A percentile compares a stretch with the other conserved stretches of the same genome.
phyloP scores from a whole-genome alignment of 768 basidiomycete genomes.

The Leccinum uliginosum region DNA sequence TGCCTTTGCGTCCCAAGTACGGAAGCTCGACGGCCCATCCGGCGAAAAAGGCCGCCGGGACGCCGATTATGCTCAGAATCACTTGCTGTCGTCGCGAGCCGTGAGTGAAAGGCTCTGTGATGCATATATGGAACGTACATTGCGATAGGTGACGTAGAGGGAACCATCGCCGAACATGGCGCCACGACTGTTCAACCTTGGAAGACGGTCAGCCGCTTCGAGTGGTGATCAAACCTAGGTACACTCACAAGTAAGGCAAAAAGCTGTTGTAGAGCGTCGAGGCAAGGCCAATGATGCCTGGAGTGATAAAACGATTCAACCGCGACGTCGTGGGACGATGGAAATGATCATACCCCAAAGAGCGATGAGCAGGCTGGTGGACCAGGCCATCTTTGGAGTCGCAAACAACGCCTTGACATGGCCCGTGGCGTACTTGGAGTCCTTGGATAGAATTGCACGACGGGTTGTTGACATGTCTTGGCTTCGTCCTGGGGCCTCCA shows the following conservation, averaged over 20 bases:
- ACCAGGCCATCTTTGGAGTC: conserved; percentile 59
- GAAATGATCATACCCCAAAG: conserved; percentile 38
- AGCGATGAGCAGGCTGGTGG: conserved; percentile 54
- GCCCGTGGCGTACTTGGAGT: conserved; percentile 34
- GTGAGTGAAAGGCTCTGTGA: neutral
- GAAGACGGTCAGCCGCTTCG: neutral
- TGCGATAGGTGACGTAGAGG: conserved; percentile 67
- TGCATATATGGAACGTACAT: conserved; percentile 34
- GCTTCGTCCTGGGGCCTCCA: conserved; percentile 31
- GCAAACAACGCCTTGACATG: conserved; percentile 63
- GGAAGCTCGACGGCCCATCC: conserved; percentile 69
- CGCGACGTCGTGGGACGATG: neutral
- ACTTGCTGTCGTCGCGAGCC: conserved; percentile 46
- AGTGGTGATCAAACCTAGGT: neutral
- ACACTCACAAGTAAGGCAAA: conserved; percentile 47
- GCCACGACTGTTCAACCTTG: conserved; percentile 58
- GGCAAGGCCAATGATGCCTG: conserved; percentile 70
- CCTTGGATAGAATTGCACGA: conserved; percentile 34
- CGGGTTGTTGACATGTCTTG: conserved; percentile 5
- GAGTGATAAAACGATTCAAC: neutral
- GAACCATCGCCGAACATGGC: conserved; percentile 68
- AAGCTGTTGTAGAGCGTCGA: conserved; percentile 62
- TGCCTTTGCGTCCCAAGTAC: conserved; percentile 60
- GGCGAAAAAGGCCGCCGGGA: conserved; percentile 69
- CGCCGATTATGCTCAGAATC: conserved; percentile 61